A percentile compares a stretch with the other conserved stretches of the same genome.
Evolutionary conservation across 1,139 yeast species (phyloP).

Genomic region (Suhomyces anneliseae): DNA sequence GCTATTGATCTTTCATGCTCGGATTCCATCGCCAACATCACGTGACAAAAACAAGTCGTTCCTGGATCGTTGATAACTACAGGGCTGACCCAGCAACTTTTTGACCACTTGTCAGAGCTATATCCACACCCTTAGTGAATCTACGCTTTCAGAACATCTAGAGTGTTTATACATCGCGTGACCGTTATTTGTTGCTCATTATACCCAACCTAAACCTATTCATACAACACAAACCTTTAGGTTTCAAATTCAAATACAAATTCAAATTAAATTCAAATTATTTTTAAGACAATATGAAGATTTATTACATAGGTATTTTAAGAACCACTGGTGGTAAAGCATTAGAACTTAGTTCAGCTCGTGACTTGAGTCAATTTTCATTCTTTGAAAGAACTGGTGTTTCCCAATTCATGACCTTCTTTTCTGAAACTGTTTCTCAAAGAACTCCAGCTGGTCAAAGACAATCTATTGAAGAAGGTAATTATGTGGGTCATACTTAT

Average conservation of each 20-base stretch:
- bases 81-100: background rate
- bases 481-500: constrained; percentile 89
- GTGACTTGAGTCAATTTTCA: constrained; percentile 81
- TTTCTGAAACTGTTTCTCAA: constrained; percentile 84
- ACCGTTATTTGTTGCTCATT: background rate
- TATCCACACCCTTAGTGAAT: background rate
- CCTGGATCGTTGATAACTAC: background rate
- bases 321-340: constrained; percentile 65
- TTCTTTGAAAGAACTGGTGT: constrained; percentile 81
- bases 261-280: too few relatives aligned
- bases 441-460: constrained; percentile 89
- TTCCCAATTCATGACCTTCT: constrained; percentile 91
- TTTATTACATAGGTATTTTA: constrained; percentile 84
- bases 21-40: background rate
- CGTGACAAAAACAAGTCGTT: background rate
- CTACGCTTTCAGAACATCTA: background rate
- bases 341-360: constrained; percentile 74
- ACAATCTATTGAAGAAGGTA: constrained; percentile 92
- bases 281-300: constrained; percentile 57
- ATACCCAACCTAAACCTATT: background rate
- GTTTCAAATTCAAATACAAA: too few relatives aligned
- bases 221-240: too few relatives aligned
- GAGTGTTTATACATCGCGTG: background rate
- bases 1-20: too few relatives aligned
- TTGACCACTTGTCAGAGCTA: background rate